A percentile compares a stretch with the other conserved stretches of the same genome.
These are phyloP conservation scores for Coprinopsis marcescibilis DNA, from an alignment of 768 basidiomycete species.

Conservation along the genomic window DNA sequence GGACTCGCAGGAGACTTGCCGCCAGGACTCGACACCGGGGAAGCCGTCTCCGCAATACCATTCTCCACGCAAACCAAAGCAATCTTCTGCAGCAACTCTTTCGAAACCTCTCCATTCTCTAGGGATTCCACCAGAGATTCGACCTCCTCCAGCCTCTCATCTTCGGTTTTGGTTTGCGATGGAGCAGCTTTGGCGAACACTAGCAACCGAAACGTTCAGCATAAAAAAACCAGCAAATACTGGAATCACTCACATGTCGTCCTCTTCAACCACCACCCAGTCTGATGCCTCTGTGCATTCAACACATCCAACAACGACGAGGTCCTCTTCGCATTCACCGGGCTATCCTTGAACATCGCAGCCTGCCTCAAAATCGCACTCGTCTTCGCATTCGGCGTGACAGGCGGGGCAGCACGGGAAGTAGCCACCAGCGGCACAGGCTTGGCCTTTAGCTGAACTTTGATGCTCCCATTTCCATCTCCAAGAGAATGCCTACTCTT, in stretches of 20 bases:
- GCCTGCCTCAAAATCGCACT: slow-evolving; percentile 64
- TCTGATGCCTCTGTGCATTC: slow-evolving; percentile 61
- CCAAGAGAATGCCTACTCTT: slow-evolving; percentile 30
- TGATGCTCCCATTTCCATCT: slow-evolving; percentile 27
- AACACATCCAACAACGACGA: slow-evolving; percentile 66
- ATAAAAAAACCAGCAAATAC: background rate
- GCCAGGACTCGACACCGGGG: slow-evolving; percentile 52
- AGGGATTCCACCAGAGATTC: slow-evolving; percentile 49
- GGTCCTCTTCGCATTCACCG: slow-evolving; percentile 46
- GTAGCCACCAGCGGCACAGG: slow-evolving; percentile 29
- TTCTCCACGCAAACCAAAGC: slow-evolving; percentile 59
- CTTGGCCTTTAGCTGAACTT: slow-evolving; percentile 36
- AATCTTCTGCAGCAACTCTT: slow-evolving; percentile 57
- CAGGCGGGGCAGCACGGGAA: slow-evolving; percentile 34
- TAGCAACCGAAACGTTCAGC: slow-evolving; percentile 18
- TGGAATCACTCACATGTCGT: slow-evolving; percentile 50
- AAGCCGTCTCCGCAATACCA: slow-evolving; percentile 44
- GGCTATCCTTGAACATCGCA: slow-evolving; percentile 78
- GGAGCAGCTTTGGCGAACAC: slow-evolving; percentile 48
- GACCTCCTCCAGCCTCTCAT: slow-evolving; percentile 45
- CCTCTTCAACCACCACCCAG: slow-evolving; percentile 82
- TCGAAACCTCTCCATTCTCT: slow-evolving; percentile 44
- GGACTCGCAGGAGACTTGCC: slow-evolving; percentile 44
- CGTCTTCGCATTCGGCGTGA: slow-evolving; percentile 61
- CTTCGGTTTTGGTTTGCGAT: slow-evolving; percentile 30